Evolutionary conservation across 1,139 yeast genomes (phyloP), one percentile per base, ranked within the genome.

Genomic region (Sporopachydermia cereana): DNA sequence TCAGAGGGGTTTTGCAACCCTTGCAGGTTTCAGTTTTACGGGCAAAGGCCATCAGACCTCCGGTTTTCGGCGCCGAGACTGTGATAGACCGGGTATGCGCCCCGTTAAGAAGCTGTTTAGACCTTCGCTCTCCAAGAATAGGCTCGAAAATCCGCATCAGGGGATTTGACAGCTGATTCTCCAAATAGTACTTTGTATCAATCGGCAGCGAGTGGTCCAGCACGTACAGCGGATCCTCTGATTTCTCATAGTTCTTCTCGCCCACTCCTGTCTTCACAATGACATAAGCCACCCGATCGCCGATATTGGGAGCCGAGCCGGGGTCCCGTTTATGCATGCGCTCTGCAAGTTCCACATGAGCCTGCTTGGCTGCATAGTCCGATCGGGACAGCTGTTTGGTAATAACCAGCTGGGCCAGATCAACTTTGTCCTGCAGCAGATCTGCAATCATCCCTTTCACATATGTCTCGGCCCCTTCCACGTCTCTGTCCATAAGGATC

Each of bases 201-300:
- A 93, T 88, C 2, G 96, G 95, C 46, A 93, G 65, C 23, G 93
- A 84, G 60, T 93, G 81, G 54, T 91, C 97, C 59, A 93, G 69
- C 1, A 89, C 98, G 54, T 77, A 93, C 39, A 91, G 67, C 1
- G 99, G 99, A 59, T 93, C 98, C 61, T 93, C 99, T 0, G 96
- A 88, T 63, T 93, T 88, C 54, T 89, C 96, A 61, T 89, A 93
- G 53, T 89, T 83, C 59, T 88, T 89, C 48, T 83, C 88, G 51
- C 91, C 84, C 12, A 78, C 74, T 0, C 93, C 82, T 44, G 85
- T 85, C 56, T 77, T 76, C 54, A 84, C 81, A 49, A 93, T 89
- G 34, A 93, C 98, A 61, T 91, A 93, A 2, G 97, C 97, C 39
- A 93, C 98, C 67, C 99, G 85, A 60, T 93, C 99, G 46, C 99